Evolutionary conservation across 352 stramenopile species (phyloP).

Genomic region (Globisporangium camurandrum): DNA sequence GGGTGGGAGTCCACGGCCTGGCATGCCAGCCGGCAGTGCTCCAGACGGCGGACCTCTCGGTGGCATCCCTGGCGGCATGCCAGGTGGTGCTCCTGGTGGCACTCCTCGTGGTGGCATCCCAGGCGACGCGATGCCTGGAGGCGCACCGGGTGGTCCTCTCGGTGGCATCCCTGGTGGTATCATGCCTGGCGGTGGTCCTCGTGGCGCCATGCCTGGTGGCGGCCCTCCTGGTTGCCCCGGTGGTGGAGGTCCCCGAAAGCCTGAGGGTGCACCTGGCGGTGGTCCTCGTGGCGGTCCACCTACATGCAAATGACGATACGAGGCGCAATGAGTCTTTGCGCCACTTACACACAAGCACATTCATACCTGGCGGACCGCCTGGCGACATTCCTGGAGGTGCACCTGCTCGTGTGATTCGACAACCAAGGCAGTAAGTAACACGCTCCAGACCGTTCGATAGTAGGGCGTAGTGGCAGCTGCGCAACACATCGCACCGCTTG

Average conservation of each 20-base stretch:
- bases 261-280: conserved; percentile 5
- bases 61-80: conserved; percentile 10
- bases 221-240: conserved; percentile 8
- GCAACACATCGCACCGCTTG: conserved; percentile 5
- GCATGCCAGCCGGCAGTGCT: too few species aligned
- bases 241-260: neutral
- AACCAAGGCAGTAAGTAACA: too few species aligned
- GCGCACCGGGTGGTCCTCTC: conserved; percentile 6
- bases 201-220: conserved; percentile 5
- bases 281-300: conserved; percentile 1
- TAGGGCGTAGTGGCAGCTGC: neutral
- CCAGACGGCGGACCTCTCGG: too few species aligned
- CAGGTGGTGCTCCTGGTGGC: conserved; percentile 9
- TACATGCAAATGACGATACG: conserved; percentile 1
- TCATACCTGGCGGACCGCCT: conserved; percentile 1
- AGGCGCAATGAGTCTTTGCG: neutral
- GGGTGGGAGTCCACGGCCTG: conserved; percentile 5
- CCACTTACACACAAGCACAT: neutral
- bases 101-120: conserved; percentile 7
- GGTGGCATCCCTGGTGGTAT: neutral
- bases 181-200: conserved; percentile 8
- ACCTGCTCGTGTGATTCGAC: conserved; percentile 3
- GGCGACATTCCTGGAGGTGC: conserved; percentile 17
- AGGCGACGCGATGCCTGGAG: conserved; percentile 3
- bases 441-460: too few species aligned